Percentiles rank a stretch among this genome's conserved stretches.
phyloP scores from a whole-genome alignment of 1,284 basidiomycete genomes.

The Ceratorhiza oryzae-sativae region DNA sequence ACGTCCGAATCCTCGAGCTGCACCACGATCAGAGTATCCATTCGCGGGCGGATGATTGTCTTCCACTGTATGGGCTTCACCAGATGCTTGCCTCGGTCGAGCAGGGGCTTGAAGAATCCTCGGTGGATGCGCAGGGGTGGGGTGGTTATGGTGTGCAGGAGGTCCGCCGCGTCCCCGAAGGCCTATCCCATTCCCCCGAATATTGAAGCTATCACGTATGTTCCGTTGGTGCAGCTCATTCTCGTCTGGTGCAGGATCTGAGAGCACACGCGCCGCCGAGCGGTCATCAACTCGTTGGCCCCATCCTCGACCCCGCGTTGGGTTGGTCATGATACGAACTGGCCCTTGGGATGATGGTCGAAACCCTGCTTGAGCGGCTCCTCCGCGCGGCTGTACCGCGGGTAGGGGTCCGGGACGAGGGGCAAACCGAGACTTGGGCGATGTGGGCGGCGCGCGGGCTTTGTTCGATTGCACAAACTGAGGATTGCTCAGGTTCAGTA shows the following conservation, averaged over 20 bases:
- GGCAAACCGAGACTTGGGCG: slow-evolving; percentile 59
- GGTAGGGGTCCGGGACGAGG: slow-evolving; percentile 74
- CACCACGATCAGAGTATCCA: slow-evolving; percentile 20
- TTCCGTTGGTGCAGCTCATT: slow-evolving; percentile 18
- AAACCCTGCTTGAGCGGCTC: slow-evolving; percentile 68
- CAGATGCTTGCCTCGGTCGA: not conserved
- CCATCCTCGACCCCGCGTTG: slow-evolving; percentile 39
- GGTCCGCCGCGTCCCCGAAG: slow-evolving; percentile 9
- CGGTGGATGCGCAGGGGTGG: slow-evolving; percentile 18
- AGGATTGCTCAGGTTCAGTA: slow-evolving; percentile 82
- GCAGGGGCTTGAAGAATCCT: slow-evolving; percentile 23
- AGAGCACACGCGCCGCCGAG: slow-evolving; percentile 9
- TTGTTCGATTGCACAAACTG: slow-evolving; percentile 77
- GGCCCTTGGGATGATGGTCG: slow-evolving; percentile 57
- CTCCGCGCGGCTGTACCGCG: slow-evolving; percentile 59
- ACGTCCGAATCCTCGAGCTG: not conserved
- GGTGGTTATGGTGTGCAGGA: slow-evolving; percentile 1
- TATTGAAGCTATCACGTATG: slow-evolving; percentile 6
- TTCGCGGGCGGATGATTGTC: not conserved
- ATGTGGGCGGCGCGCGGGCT: slow-evolving; percentile 54
- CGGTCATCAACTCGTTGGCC: slow-evolving; percentile 1
- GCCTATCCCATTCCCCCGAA: not conserved
- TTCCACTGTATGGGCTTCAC: not conserved
- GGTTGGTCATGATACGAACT: slow-evolving; percentile 70
- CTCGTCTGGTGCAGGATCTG: slow-evolving; percentile 4